Evolutionary conservation across 352 stramenopile genomes (phyloP), one percentile per base, ranked within the genome.

Genomic region (Pythium diclinum): DNA sequence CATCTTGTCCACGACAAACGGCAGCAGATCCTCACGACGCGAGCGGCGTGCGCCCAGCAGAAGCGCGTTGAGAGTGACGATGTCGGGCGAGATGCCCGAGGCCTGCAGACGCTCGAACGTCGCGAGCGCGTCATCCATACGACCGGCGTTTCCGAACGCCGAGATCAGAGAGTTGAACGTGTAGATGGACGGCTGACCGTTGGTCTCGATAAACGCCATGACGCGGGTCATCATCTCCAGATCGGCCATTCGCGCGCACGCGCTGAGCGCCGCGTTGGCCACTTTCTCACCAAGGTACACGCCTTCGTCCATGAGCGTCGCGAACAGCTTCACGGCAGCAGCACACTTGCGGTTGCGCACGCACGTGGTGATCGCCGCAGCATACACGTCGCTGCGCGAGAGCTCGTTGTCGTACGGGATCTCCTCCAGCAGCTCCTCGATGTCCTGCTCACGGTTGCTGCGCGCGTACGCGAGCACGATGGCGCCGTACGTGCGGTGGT

Each of bases 81-180:
- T 52, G 36, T 91, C 80, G 0, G 85, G 85, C 36, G 53, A 46
- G 40, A 89, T 47, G 9, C 16, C 68, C 30, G 61, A 62, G 4
- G 52, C 49, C 28, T 69, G 67, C 68, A 94, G 81, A 8, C 57
- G 63, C 21, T 81, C 61, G 36, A 82, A 93, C 3, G 89, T 65
- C 10, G 72, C 56, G 34, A 94, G 63, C 58, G 82, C 84, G 40
- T 88, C 73, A 28, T 92, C 79, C 69, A 91, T 76, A 32, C 79
- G 74, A 48, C 72, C 59, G 52, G 77, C 65, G 61, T 92, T 92
- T 40, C 79, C 83, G 64, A 79, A 91, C n/a, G 87, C 83, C 8
- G 82, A 87, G 64, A 95, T 91, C 75, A 94, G 87, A 53, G 81
- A 85, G 65, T 94, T 94, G 73, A 79, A 92, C 14, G 80, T 88